phyloP scores from a whole-genome alignment of 139 green algal species.

The Spirogloea muscicola region DNA sequence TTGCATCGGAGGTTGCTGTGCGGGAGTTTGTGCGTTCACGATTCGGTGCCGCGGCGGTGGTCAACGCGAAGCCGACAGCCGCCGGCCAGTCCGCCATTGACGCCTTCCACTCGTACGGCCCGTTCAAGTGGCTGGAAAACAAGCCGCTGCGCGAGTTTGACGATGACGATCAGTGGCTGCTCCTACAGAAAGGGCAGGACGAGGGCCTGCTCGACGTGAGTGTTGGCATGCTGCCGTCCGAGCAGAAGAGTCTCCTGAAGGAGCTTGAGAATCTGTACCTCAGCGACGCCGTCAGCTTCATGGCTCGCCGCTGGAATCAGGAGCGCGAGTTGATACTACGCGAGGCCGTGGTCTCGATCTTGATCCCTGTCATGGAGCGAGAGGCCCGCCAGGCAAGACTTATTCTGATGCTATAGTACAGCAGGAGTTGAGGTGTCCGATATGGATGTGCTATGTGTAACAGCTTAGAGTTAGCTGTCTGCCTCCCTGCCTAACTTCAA shows the following conservation, averaged over 20 bases:
- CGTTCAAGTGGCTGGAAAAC: slow-evolving; percentile 64
- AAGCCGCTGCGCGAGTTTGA: slow-evolving; percentile 67
- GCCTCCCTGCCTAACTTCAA: too few relatives aligned
- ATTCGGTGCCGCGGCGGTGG: slow-evolving; percentile 43
- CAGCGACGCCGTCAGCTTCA: slow-evolving; percentile 42
- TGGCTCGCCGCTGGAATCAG: slow-evolving; percentile 62
- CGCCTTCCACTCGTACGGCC: slow-evolving; percentile 66
- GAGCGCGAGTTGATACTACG: slow-evolving; percentile 58
- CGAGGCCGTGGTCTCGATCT: slow-evolving; percentile 48
- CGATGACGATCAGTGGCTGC: slow-evolving; percentile 58
- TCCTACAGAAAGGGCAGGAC: slow-evolving; percentile 53
- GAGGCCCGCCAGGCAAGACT: slow-evolving; percentile 53
- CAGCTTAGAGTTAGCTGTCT: too few relatives aligned
- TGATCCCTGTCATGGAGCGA: slow-evolving; percentile 62
- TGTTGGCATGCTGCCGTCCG: slow-evolving; percentile 13
- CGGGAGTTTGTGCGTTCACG: slow-evolving; percentile 19
- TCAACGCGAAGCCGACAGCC: slow-evolving; percentile 58
- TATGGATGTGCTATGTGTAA: too few relatives aligned
- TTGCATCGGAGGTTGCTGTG: slow-evolving; percentile 32
- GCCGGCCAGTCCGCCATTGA: slow-evolving; percentile 47
- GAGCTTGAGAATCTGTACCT: slow-evolving; percentile 43
- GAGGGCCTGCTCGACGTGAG: slow-evolving; percentile 53
- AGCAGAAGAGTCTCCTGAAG: slow-evolving; percentile 27
- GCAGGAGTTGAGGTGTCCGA: too few relatives aligned
- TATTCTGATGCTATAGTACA: too few relatives aligned